Base-by-base conservation (phyloP, 2,329 filamentous ascomycete species). In the Neophaeococcomyces mojaviensis region DNA sequence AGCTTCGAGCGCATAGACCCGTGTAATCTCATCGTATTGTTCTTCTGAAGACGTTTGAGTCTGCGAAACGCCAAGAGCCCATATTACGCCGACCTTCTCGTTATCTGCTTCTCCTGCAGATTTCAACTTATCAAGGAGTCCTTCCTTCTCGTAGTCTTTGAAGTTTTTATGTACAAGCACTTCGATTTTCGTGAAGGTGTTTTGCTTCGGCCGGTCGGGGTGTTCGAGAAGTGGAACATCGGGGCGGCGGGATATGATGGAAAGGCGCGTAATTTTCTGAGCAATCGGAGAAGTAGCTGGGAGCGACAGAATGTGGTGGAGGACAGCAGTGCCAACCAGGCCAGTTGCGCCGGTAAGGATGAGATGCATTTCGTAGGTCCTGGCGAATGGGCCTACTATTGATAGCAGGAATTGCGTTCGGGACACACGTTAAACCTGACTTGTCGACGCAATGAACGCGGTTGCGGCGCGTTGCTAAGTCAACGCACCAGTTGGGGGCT, bases 91-190 rank as follows among this genome's bases (percentile, higher is more conserved):
- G 24, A 45, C 26, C 42, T 45, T 45, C 20, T 43, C 30, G 13
- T 39, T 20, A 20, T 45, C 33, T 18, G n/a, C 18, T 6, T 5
- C 33, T 6, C 74, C 67, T 0, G 84, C 84, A 18, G 77, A 83
- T 43, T 72, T 69, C 0, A 89, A 68, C 58, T 81, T 69, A 2
- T 66, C 62, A 8, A 88, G 68, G 2, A 87, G 54, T 0, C 69
- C 68, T 0, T 68, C 66, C 0, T 72, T 55, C 30, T 76, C 72
- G 59, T 86, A 88, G 1, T 61, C 67, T 10, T 67, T 63, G 58
- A 84, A 88, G 61, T 88, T 81, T 13, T 74, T 70, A 58, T 88
- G 82, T 15, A 82, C 66, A 51, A 88, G 80, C 46, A 87, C 78
- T 19, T 76, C 74, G 48, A 80, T 72, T 50, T 82, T 78, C 1